A percentile compares a stretch with the other conserved stretches of the same genome.
Conservation (phyloP, 306 rosid species). For the Boehmeria nivea region DNA sequence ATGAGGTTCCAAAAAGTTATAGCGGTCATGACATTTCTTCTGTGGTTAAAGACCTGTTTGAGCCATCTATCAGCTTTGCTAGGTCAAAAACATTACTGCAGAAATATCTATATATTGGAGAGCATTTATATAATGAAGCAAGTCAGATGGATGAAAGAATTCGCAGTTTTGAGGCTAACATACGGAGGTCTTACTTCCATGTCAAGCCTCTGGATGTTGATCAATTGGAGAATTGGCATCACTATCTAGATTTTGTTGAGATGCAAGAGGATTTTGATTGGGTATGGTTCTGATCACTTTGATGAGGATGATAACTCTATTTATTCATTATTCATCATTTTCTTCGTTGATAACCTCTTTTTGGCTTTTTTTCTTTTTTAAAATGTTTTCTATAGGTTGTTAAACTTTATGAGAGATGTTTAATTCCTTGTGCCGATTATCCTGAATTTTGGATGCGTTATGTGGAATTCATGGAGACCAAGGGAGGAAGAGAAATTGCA, state of each 20-base stretch:
- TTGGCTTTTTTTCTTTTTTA: slow-evolving; percentile 18
- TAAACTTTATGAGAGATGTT: slow-evolving; percentile 85
- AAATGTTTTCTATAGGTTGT: slow-evolving; percentile 58
- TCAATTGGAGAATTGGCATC: slow-evolving; percentile 87
- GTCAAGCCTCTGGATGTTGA: slow-evolving; percentile 52
- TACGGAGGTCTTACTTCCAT: slow-evolving; percentile 68
- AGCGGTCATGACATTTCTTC: slow-evolving; percentile 38
- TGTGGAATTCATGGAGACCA: slow-evolving; percentile 75
- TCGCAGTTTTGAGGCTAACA: slow-evolving; percentile 55
- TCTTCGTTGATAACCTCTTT: not conserved
- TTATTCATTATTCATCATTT: not conserved
- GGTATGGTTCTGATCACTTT: slow-evolving; percentile 46
- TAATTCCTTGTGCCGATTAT: slow-evolving; percentile 85
- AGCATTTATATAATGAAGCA: slow-evolving; percentile 56
- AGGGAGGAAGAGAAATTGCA: slow-evolving; percentile 94
- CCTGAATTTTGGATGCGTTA: slow-evolving; percentile 96
- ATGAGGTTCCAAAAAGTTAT: slow-evolving; percentile 31
- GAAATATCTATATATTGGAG: slow-evolving; percentile 57
- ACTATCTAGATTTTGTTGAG: slow-evolving; percentile 80
- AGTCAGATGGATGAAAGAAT: slow-evolving; percentile 47
- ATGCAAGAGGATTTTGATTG: slow-evolving; percentile 82
- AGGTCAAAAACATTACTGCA: slow-evolving; percentile 50
- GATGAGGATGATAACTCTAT: slow-evolving; percentile 17
- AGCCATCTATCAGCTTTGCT: slow-evolving; percentile 44
- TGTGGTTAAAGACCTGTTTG: slow-evolving; percentile 52